Evolutionary conservation across 352 stramenopile species (phyloP).

Genomic region (Elongisporangium prolatum): DNA sequence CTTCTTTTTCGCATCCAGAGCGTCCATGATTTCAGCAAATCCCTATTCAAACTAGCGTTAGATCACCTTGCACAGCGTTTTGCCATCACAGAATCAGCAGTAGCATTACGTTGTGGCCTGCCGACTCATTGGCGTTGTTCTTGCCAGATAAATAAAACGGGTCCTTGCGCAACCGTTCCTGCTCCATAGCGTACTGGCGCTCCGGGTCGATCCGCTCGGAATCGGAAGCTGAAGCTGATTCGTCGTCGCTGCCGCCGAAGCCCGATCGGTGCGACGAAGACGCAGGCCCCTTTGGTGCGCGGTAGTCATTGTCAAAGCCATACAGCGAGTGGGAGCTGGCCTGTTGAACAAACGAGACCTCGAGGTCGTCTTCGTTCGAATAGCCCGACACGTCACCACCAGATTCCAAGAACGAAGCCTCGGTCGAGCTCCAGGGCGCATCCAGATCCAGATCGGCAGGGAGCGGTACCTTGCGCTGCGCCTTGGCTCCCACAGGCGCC

Average conservation of each 20-base stretch:
- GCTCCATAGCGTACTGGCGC: constrained; percentile 40
- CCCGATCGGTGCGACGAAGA: constrained; percentile 5
- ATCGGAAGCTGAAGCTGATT: constrained; percentile 22
- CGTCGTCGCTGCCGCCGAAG: constrained; percentile 22
- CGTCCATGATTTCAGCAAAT: constrained; percentile 81
- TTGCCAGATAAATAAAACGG: constrained; percentile 77
- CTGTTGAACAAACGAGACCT: constrained; percentile 79
- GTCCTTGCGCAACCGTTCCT: constrained; percentile 69
- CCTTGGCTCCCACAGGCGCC: constrained; percentile 86
- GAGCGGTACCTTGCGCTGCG: constrained; percentile 89
- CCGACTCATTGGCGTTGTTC: constrained; percentile 22
- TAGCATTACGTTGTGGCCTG: constrained; percentile 19
- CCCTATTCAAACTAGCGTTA: constrained; percentile 19
- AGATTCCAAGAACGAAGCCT: constrained; percentile 71
- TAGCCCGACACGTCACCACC: constrained; percentile 62
- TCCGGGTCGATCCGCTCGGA: constrained; percentile 23
- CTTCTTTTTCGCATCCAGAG: constrained; percentile 51
- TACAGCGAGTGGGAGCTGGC: constrained; percentile 19
- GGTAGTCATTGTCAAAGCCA: constrained; percentile 15
- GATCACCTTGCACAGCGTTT: constrained; percentile 11
- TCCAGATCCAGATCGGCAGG: constrained; percentile 80
- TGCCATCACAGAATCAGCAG: not conserved
- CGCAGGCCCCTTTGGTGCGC: not conserved
- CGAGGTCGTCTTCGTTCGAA: constrained; percentile 66
- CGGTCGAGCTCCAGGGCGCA: constrained; percentile 38